Evolutionary conservation across 2,329 filamentous ascomycete genomes (phyloP), one percentile per base, ranked within the genome.

Genomic region (Fusarium xylarioides): DNA sequence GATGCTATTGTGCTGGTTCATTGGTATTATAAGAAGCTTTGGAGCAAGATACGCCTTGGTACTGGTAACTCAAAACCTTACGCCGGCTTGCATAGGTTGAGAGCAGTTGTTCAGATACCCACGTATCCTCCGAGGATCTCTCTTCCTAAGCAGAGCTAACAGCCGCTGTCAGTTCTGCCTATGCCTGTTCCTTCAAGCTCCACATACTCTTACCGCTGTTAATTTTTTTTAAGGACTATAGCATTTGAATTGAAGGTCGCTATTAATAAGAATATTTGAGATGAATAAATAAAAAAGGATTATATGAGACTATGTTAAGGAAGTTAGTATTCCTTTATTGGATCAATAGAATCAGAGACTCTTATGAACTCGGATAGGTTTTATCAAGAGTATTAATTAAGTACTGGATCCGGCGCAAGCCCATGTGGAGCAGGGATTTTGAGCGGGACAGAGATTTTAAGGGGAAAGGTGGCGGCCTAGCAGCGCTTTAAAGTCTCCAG

Each of bases 191-290:
- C 42, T 43, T 16, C n/a, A 16, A 23, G n/a, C n/a, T 43, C 15
- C n/a, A 11, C 10, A 18, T 23, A 18, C 15, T 43, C 10, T 43
- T 23, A 16, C n/a, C 11, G 10, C n/a, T 43, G 15, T 23, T 23
- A 15, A 18, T 43, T 23, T 11, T 11, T 23, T 43, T 18, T 23
- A 43, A 43, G n/a, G 0, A 18, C n/a, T 43, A 23, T 8, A 18
- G n/a, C 15, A 11, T 11, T 23, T 10, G 0, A 23, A 43, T 23
- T n/a, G 0, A 23, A 7, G 6, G 6, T 43, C 15, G 11, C 15
- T 43, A 4, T 21, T 18, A 18, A 23, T 11, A 23, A 43, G 11
- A 2, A 23, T 11, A 7, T 11, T 23, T 43, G n/a, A 16, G 11
- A 23, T 6, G 21, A n/a, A 15, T 5, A n/a, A 42, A 15, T 16